Evolutionary conservation across 768 basidiomycete species (phyloP).

Genomic region (Rhodosporidiobolus sp.): DNA sequence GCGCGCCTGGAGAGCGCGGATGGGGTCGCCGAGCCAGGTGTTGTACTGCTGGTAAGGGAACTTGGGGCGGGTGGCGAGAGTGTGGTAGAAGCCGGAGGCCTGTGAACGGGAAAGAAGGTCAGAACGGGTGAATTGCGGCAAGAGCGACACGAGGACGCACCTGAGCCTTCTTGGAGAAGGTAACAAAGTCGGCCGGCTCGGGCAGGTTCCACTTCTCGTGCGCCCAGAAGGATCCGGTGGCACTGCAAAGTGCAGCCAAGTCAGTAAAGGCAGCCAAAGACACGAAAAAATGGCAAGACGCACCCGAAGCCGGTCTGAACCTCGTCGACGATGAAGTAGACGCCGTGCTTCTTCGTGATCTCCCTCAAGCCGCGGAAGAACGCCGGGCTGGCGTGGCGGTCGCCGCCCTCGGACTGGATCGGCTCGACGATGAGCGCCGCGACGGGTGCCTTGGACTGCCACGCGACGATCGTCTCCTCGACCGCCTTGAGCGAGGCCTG

Average conservation of each 20-base stretch:
- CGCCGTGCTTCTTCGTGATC: conserved; percentile 50
- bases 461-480: conserved; percentile 39
- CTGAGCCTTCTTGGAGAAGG: conserved; percentile 52
- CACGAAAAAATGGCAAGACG: neutral
- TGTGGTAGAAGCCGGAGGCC: conserved; percentile 52
- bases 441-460: conserved; percentile 48
- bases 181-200: conserved; percentile 52
- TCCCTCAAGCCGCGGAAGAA: conserved; percentile 50
- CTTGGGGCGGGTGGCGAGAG: conserved; percentile 47
- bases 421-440: conserved; percentile 55
- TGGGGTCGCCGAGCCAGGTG: conserved; percentile 50
- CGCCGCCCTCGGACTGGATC: conserved; percentile 51
- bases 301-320: conserved; percentile 53
- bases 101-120: conserved; percentile 37
- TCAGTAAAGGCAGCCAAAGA: neutral
- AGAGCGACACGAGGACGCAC: no score
- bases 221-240: conserved; percentile 54
- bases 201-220: conserved; percentile 51
- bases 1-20: conserved; percentile 50
- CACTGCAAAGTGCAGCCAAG: conserved; percentile 13
- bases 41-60: conserved; percentile 49
- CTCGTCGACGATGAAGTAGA: conserved; percentile 52
- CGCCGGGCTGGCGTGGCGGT: conserved; percentile 50
- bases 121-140: neutral
- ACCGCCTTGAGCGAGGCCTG: conserved; percentile 46